Percentiles rank a stretch among this genome's conserved stretches.
Conservation (phyloP, 176 grass and related monocot genomes). For the Phoenix dactylifera region DNA sequence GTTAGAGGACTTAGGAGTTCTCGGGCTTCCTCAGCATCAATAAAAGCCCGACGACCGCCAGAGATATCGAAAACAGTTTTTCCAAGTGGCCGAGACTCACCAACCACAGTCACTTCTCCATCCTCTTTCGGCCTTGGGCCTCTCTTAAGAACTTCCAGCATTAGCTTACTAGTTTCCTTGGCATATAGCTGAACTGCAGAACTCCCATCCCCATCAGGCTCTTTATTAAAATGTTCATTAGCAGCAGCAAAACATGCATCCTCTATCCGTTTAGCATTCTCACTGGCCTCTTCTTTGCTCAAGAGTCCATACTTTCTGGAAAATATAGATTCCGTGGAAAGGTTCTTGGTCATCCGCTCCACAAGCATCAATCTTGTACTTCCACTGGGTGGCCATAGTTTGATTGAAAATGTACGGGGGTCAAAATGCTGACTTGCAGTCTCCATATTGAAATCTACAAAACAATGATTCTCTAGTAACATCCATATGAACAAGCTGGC, state of each 20-base stretch:
- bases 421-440: background rate
- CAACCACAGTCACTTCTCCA: background rate
- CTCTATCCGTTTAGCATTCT: too few relatives aligned
- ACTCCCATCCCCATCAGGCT: too few relatives aligned
- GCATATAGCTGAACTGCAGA: too few relatives aligned
- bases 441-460: background rate
- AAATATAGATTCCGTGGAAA: background rate
- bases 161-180: too few relatives aligned
- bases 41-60: background rate
- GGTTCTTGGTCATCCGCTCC: background rate
- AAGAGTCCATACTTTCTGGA: conserved; percentile 1
- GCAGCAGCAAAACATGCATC: too few relatives aligned
- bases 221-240: too few relatives aligned
- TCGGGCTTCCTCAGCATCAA: conserved; percentile 52
- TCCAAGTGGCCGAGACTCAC: background rate
- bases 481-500: too few relatives aligned
- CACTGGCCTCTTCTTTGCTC: background rate
- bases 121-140: too few relatives aligned
- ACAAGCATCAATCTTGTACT: background rate
- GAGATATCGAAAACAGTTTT: conserved; percentile 10
- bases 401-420: background rate
- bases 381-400: conserved; percentile 1
- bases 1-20: background rate
- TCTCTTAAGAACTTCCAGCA: too few relatives aligned
- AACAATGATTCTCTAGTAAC: too few relatives aligned